A percentile compares a stretch with the other conserved stretches of the same genome.
Evolutionary conservation across 1,284 basidiomycete species (phyloP).

Genomic region (Apiotrichum mycotoxinovorans): DNA sequence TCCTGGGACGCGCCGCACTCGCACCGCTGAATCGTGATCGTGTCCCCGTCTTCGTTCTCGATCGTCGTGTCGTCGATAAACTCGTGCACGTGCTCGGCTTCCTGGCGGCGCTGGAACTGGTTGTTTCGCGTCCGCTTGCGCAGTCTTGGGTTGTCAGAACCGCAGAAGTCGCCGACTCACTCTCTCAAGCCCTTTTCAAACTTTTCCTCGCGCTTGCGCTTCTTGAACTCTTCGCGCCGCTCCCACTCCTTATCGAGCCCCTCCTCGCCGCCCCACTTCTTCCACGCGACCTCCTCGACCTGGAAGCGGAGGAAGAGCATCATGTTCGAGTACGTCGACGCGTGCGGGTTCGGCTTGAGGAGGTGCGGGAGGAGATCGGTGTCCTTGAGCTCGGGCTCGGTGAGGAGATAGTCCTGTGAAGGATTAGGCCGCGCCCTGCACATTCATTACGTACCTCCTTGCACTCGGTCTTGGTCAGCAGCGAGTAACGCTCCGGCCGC

Average conservation of each 20-base stretch:
- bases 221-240: constrained; percentile 73
- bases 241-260: constrained; percentile 87
- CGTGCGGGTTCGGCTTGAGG: constrained; percentile 93
- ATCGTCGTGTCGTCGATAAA: constrained; percentile 62
- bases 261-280: constrained; percentile 94
- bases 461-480: constrained; percentile 97
- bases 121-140: constrained; percentile 81
- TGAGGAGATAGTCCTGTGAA: constrained; percentile 77
- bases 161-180: constrained; percentile 25
- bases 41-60: constrained; percentile 52
- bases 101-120: constrained; percentile 79
- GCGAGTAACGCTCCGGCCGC: constrained; percentile 83
- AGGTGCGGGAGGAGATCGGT: constrained; percentile 88
- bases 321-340: constrained; percentile 97
- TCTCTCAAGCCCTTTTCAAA: constrained; percentile 82
- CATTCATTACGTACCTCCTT: constrained; percentile 66
- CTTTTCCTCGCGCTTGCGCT: constrained; percentile 86
- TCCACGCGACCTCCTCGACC: constrained; percentile 94
- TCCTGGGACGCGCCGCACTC: constrained; percentile 84
- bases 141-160: constrained; percentile 48
- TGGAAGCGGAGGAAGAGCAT: constrained; percentile 95
- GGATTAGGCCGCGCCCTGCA: neutral
- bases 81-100: constrained; percentile 79
- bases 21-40: constrained; percentile 61
- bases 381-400: constrained; percentile 87